These are phyloP conservation scores for Aegilops sharonensis DNA, from an alignment of 176 grass and related monocot genomes.

Conservation along the genomic window DNA sequence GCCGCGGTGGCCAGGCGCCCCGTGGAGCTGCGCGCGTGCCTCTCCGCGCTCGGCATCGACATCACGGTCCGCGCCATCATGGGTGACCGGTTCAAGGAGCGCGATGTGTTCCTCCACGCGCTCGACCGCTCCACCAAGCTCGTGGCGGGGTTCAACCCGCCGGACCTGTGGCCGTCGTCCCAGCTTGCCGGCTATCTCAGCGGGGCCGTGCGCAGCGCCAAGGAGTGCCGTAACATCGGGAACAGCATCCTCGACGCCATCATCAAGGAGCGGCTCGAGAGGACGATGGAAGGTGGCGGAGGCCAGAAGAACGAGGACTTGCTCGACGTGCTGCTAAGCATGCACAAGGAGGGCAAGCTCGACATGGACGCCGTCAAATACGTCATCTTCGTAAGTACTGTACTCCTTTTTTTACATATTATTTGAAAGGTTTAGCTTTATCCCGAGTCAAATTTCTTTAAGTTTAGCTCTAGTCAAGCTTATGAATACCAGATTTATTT, in stretches of 20 bases:
- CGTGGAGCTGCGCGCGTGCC: too few relatives aligned
- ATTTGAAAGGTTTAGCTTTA: too few relatives aligned
- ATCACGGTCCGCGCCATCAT: too few relatives aligned
- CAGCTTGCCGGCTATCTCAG: slow-evolving; percentile 33
- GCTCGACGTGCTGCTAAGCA: slow-evolving; percentile 54
- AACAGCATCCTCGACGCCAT: slow-evolving; percentile 42
- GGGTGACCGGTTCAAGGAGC: slow-evolving; percentile 51
- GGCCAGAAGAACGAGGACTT: slow-evolving; percentile 31
- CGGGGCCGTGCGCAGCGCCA: slow-evolving; percentile 13
- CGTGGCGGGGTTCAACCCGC: background rate
- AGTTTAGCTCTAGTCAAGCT: too few relatives aligned
- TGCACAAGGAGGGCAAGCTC: slow-evolving; percentile 30
- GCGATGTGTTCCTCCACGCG: slow-evolving; percentile 33
- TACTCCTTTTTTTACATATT: too few relatives aligned
- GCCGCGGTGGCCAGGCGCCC: too few relatives aligned
- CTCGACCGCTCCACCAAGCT: slow-evolving; percentile 3
- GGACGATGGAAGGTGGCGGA: background rate
- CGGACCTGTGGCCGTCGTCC: slow-evolving; percentile 56
- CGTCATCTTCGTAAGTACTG: slow-evolving; percentile 42
- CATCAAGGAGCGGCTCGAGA: slow-evolving; percentile 47
- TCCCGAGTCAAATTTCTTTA: too few relatives aligned
- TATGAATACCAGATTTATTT: too few relatives aligned
- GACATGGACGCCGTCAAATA: slow-evolving; percentile 39
- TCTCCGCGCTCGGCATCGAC: too few relatives aligned
- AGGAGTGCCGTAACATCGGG: background rate